phyloP scores from a whole-genome alignment of 495 filamentous ascomycete genomes.

The Xylaria acuta region DNA sequence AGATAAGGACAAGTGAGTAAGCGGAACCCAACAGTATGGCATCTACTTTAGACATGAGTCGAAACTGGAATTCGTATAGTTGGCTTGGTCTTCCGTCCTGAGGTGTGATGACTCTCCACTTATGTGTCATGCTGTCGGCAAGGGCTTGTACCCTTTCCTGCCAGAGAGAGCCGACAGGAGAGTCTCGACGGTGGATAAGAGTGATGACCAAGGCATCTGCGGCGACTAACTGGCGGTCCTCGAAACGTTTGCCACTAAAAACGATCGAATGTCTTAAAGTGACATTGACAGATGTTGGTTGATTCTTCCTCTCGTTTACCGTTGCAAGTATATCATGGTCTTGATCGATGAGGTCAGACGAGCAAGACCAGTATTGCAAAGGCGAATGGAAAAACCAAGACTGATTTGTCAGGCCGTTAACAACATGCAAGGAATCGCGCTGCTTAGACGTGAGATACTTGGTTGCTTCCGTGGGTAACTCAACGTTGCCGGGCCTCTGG shows the following conservation, averaged over 20 bases:
- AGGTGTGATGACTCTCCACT: constrained; percentile 63
- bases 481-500: constrained; percentile 26
- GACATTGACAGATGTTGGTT: constrained; percentile 66
- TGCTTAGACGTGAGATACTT: constrained; percentile 45
- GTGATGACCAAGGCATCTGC: constrained; percentile 78
- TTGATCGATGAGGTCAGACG: constrained; percentile 54
- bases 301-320: constrained; percentile 62
- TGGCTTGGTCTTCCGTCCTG: constrained; percentile 58
- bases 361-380: constrained; percentile 76
- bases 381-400: constrained; percentile 75
- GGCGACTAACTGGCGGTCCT: constrained; percentile 63
- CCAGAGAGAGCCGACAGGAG: constrained; percentile 65
- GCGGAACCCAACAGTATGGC: constrained; percentile 63
- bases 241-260: constrained; percentile 75
- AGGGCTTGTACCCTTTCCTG: constrained; percentile 57
- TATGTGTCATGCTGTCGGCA: constrained; percentile 46
- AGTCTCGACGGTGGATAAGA: constrained; percentile 66
- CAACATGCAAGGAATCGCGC: constrained; percentile 57
- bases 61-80: constrained; percentile 76
- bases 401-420: constrained; percentile 57
- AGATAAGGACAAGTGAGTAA: constrained; percentile 63
- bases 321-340: constrained; percentile 68
- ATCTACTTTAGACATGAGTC: constrained; percentile 67
- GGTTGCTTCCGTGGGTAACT: constrained; percentile 34
- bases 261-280: constrained; percentile 75